Base-by-base conservation (phyloP, 148 eudicot species). In the Chenopodium formosanum region DNA sequence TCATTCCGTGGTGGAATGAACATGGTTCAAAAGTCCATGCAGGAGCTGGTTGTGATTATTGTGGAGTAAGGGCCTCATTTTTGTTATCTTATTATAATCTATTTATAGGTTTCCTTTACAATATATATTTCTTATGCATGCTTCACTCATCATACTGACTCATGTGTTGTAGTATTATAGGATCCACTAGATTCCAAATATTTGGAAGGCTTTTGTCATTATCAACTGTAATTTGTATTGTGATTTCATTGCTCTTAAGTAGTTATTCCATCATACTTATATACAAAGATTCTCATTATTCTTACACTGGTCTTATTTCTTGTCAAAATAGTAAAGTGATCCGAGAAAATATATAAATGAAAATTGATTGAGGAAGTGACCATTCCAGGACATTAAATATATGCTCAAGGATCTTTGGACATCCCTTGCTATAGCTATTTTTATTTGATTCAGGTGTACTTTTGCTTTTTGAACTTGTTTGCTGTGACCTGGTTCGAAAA, bases 31-130 rank as follows among this genome's bases (percentile, higher is more conserved):
- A 86, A 27, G 80, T 90, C 78, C 94, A 94, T 73, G 3, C 69
- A 20, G 90, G 87, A 76, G 86, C 31, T 81, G 96, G 98, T 75
- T 94, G 98, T 83, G 98, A 94, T 83, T 79, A 79, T 82, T 94
- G 98, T 73, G 98, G 96, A 89, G 98, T 94, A 86, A 88, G 79
- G 66, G 29, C 65, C 82, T 83, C 68, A n/a, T 37, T 75, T 53
- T 1, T 40, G 29, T 70, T 70, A 40, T 47, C 23, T 12, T 31
- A 53, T 47, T 68, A 68, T 48, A 72, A 32, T 37, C 62, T 16
- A 19, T 56, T 32, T 65, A 27, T n/a, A 34, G 62, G 31, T 60
- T 25, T 64, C 7, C 34, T 27, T 34, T 75, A n/a, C n/a, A 25
- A 53, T 53, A 22, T 34, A 34, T 40, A 5, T 6, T 4, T 40